Evolutionary conservation across 169 alveolate species (phyloP).

Genomic region (Plasmodium ovale): DNA sequence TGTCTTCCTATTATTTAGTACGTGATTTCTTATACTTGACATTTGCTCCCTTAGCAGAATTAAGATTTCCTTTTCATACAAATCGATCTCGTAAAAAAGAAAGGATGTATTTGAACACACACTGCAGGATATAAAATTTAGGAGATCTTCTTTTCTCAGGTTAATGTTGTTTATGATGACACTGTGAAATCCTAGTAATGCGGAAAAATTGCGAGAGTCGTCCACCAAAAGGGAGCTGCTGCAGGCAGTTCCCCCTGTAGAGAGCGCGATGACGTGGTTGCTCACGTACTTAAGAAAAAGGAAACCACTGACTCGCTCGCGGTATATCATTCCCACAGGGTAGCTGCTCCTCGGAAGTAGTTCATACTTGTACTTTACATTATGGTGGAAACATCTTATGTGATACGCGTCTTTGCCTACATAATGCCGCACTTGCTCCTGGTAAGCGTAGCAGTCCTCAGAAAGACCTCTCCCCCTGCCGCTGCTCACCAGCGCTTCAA

Average conservation of each 20-base stretch:
- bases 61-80: constrained; percentile 15
- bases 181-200: constrained; percentile 43
- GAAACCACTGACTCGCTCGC: constrained; percentile 13
- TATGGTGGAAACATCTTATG: constrained; percentile 26
- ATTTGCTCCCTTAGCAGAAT: constrained; percentile 30
- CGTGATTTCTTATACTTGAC: constrained; percentile 19
- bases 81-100: constrained; percentile 22
- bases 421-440: constrained; percentile 10
- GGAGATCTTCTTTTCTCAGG: not conserved
- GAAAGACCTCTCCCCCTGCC: not conserved
- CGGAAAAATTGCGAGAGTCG: constrained; percentile 28
- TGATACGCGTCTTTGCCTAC: not conserved
- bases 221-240: not conserved
- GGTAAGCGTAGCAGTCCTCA: not conserved
- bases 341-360: constrained; percentile 10
- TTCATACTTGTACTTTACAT: constrained; percentile 28
- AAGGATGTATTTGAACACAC: constrained; percentile 28
- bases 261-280: constrained; percentile 15
- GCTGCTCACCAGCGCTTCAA: not conserved
- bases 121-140: constrained; percentile 36
- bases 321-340: constrained; percentile 10
- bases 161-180: constrained; percentile 23
- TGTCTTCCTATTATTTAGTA: constrained; percentile 13
- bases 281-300: constrained; percentile 32
- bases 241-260: no score